Evolutionary conservation across 805 yeast genomes (phyloP).

Genomic region (Candida boleticola): DNA sequence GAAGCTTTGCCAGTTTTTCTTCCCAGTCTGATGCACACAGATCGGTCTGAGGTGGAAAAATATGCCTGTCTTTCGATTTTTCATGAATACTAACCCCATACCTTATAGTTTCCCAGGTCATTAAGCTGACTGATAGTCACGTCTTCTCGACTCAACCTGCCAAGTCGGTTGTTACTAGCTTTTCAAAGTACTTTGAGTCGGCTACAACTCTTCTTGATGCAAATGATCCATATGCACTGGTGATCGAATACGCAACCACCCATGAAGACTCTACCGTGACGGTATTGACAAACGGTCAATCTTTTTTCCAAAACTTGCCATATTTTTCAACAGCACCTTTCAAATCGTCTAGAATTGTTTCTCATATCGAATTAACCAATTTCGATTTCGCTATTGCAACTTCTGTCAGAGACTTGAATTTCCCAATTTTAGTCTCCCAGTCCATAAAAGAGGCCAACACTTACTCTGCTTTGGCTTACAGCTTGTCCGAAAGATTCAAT

Average conservation of each 20-base stretch:
- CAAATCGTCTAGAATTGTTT: conserved; percentile 44
- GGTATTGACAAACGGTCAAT: conserved; percentile 51
- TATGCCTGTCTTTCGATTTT: too few relatives aligned
- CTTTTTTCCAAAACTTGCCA: conserved; percentile 61
- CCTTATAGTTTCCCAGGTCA: background rate
- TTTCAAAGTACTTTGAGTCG: conserved; percentile 20
- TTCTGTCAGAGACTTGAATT: conserved; percentile 69
- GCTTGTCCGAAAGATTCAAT: conserved; percentile 46
- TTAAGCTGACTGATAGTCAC: background rate
- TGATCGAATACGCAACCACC: conserved; percentile 31
- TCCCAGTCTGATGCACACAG: too few relatives aligned
- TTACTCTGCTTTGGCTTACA: conserved; percentile 56
- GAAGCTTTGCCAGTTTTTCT: too few relatives aligned
- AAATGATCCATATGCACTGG: conserved; percentile 53
- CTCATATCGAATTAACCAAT: conserved; percentile 57
- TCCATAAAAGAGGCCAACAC: conserved; percentile 50
- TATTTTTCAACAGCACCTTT: conserved; percentile 43
- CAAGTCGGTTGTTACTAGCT: conserved; percentile 37
- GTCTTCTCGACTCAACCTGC: conserved; percentile 48
- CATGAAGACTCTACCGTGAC: conserved; percentile 29
- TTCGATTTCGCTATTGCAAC: conserved; percentile 69
- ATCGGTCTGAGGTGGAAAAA: too few relatives aligned
- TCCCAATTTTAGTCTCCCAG: conserved; percentile 67
- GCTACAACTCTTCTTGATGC: conserved; percentile 34
- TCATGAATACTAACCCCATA: conserved; percentile 1